These are phyloP conservation scores for Aspergillus panamensis DNA, from an alignment of 495 filamentous ascomycete species.

Conservation along the genomic window DNA sequence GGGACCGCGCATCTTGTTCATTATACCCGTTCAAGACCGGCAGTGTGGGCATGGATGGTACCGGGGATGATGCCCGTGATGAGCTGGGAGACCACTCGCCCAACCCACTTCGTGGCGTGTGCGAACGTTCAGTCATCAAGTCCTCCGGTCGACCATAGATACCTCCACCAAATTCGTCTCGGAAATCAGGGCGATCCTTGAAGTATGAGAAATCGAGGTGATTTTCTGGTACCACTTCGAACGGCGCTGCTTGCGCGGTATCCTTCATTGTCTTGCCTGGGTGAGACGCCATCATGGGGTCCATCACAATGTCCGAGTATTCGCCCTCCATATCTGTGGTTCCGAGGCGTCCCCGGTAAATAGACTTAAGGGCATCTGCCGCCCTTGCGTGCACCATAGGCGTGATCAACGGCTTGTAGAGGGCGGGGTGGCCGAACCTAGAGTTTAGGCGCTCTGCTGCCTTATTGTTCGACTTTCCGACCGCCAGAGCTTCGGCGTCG, in stretches of 20 bases:
- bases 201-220: conserved; percentile 92
- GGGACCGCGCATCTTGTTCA: conserved; percentile 24
- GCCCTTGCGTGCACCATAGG: conserved; percentile 95
- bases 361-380: conserved; percentile 70
- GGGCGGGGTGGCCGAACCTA: conserved; percentile 86
- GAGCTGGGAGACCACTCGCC: conserved; percentile 42
- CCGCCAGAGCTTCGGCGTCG: conserved; percentile 55
- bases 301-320: conserved; percentile 72
- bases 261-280: conserved; percentile 62
- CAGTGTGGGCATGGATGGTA: conserved; percentile 34
- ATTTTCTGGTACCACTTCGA: conserved; percentile 85
- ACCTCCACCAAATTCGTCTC: conserved; percentile 78
- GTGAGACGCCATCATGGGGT: conserved; percentile 70
- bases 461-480: conserved; percentile 46
- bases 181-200: conserved; percentile 86
- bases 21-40: conserved; percentile 29
- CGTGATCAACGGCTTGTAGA: conserved; percentile 83
- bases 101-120: conserved; percentile 58
- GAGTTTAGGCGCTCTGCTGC: conserved; percentile 68
- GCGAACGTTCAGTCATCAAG: conserved; percentile 58
- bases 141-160: conserved; percentile 69
- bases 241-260: conserved; percentile 45
- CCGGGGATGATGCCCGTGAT: conserved; percentile 48
- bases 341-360: conserved; percentile 78
- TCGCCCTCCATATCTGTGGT: conserved; percentile 58